A percentile compares a stretch with the other conserved stretches of the same genome.
Evolutionary conservation across 2,329 filamentous ascomycete genomes (phyloP).

Genomic region (Plectosphaerella plurivora): DNA sequence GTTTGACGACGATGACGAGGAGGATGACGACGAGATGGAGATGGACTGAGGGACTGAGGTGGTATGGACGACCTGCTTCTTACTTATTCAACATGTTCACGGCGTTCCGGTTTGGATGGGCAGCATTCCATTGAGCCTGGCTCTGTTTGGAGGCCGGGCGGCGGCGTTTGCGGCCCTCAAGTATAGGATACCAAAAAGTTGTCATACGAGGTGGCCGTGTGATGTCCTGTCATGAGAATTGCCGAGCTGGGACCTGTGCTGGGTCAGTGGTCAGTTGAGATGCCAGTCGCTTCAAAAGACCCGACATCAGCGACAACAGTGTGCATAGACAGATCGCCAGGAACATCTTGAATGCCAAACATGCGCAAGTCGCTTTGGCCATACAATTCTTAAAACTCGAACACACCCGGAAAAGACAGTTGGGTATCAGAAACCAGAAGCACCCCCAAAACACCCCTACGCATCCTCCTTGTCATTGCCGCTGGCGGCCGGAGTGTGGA

Average conservation of each 20-base stretch:
- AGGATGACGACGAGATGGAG: conserved; percentile 24
- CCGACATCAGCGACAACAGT: too few species aligned
- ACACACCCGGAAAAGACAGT: conserved; percentile 6
- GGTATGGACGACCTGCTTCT: background rate
- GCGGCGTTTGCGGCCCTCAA: conserved; percentile 2
- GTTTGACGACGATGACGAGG: conserved; percentile 13
- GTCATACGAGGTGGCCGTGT: background rate
- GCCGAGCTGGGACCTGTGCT: background rate
- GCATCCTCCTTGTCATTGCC: conserved; percentile 15
- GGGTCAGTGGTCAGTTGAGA: background rate
- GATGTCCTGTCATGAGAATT: background rate
- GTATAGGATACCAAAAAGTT: conserved; percentile 1
- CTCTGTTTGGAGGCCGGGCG: background rate
- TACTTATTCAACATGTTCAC: background rate
- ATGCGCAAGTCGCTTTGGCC: too few species aligned
- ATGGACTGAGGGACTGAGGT: conserved; percentile 17
- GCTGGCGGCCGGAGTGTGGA: conserved; percentile 26
- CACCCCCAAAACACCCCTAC: conserved; percentile 1
- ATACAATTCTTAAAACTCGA: too few species aligned
- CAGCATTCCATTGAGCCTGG: background rate
- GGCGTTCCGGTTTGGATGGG: background rate
- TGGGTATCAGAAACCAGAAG: conserved; percentile 8
- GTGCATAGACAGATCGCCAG: background rate
- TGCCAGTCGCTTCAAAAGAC: too few species aligned
- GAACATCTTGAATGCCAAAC: too few species aligned